Evolutionary conservation across 805 yeast genomes (phyloP).

Genomic region (Metschnikowia anglica): DNA sequence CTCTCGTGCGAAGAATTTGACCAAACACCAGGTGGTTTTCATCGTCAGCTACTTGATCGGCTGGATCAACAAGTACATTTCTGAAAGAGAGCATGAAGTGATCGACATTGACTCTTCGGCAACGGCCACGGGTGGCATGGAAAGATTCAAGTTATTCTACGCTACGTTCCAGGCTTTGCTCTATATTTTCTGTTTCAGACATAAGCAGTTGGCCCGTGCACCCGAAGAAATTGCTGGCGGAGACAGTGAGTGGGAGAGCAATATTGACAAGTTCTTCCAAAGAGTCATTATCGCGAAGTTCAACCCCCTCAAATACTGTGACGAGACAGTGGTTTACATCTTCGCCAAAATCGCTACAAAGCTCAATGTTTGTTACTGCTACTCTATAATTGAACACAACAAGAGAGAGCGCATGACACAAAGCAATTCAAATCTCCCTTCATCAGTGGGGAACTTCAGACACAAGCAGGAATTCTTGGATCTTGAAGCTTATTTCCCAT

Average conservation of each 20-base stretch:
- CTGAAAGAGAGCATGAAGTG: constrained; percentile 84
- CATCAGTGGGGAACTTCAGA: constrained; percentile 43
- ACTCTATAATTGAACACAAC: constrained; percentile 87
- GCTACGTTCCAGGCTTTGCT: constrained; percentile 87
- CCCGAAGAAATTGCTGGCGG: constrained; percentile 16
- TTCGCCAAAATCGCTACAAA: constrained; percentile 91
- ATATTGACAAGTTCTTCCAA: constrained; percentile 82
- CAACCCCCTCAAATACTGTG: constrained; percentile 91
- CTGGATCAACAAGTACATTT: constrained; percentile 80
- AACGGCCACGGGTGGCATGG: constrained; percentile 63
- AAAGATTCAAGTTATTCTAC: constrained; percentile 82
- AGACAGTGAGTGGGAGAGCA: constrained; percentile 67
- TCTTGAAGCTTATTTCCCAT: constrained; percentile 93
- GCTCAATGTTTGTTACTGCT: constrained; percentile 89
- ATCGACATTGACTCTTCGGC: constrained; percentile 34
- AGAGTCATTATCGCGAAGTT: constrained; percentile 81
- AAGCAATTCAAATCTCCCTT: constrained; percentile 35
- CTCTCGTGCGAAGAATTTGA: constrained; percentile 76
- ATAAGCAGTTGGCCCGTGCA: constrained; percentile 51
- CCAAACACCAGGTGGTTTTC: constrained; percentile 71
- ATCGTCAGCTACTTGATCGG: constrained; percentile 79
- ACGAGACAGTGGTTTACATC: constrained; percentile 88
- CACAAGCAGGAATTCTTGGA: constrained; percentile 82
- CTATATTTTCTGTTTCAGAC: constrained; percentile 90
- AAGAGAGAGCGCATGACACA: constrained; percentile 64